phyloP scores from a whole-genome alignment of 2,329 filamentous ascomycete species.

The Sporothrix protearum region DNA sequence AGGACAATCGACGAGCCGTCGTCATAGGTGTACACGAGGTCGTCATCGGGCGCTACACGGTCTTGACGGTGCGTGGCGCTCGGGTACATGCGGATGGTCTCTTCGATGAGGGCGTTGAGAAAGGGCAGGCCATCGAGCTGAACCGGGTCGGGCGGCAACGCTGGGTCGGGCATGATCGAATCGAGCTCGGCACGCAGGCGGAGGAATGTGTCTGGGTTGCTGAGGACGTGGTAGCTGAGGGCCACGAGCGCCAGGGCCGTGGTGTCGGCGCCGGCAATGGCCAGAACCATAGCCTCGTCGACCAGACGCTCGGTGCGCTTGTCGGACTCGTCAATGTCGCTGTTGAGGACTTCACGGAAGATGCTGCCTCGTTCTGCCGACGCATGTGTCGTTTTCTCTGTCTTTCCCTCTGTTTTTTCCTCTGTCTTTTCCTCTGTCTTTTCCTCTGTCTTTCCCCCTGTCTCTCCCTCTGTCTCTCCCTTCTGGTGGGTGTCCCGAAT shows the following conservation, averaged over 20 bases:
- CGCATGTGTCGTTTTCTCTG: too few species aligned
- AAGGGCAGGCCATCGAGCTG: neutral
- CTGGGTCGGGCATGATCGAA: neutral
- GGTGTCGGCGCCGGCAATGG: slow-evolving; percentile 4
- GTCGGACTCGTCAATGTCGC: slow-evolving; percentile 8
- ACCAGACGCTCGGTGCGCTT: slow-evolving; percentile 10
- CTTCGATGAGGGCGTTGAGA: slow-evolving; percentile 15
- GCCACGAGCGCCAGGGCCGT: neutral
- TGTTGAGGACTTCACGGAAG: slow-evolving; percentile 11
- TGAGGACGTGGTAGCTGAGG: neutral
- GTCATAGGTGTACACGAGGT: neutral
- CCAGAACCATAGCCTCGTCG: slow-evolving; percentile 11
- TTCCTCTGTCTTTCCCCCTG: too few species aligned
- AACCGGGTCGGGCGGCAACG: neutral
- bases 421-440: too few species aligned
- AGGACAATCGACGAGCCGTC: neutral
- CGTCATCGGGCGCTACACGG: slow-evolving; percentile 5
- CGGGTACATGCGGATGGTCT: neutral
- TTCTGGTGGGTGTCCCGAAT: neutral
- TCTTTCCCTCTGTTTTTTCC: too few species aligned
- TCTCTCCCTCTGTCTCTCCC: too few species aligned
- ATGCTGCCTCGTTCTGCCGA: neutral
- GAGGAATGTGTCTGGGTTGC: neutral
- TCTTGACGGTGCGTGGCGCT: slow-evolving; percentile 7
- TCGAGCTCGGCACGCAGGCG: slow-evolving; percentile 10